Percentiles rank a stretch among this genome's conserved stretches.
Evolutionary conservation across 1,284 basidiomycete species (phyloP).

Genomic region (Prillingera fragicola): DNA sequence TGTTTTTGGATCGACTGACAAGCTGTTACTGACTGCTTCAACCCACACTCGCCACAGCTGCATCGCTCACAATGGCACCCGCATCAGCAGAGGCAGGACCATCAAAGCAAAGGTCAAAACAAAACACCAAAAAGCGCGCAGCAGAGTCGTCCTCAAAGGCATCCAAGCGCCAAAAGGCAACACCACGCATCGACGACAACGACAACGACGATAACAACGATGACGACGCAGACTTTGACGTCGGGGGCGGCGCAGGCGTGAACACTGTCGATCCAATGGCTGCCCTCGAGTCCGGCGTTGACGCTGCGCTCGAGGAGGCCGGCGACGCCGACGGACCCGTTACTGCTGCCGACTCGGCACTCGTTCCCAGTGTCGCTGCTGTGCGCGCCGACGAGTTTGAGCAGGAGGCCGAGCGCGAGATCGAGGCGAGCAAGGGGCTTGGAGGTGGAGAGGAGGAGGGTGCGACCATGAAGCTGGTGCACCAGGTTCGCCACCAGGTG

Average conservation of each 20-base stretch:
- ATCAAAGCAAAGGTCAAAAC: conserved; percentile 6
- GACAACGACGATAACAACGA: conserved; percentile 6
- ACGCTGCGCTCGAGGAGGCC: conserved; percentile 11
- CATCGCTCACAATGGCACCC: conserved; percentile 4
- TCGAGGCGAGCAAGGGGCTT: conserved; percentile 75
- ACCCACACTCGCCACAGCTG: too few species aligned
- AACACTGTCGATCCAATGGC: conserved; percentile 20
- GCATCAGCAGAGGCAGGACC: conserved; percentile 9
- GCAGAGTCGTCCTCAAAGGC: neutral
- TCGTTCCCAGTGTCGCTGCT: conserved; percentile 56
- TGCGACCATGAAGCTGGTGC: conserved; percentile 48
- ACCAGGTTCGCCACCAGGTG: conserved; percentile 43
- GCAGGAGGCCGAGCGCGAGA: conserved; percentile 79
- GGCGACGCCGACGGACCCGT: conserved; percentile 13
- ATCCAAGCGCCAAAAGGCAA: neutral
- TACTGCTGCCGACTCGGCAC: conserved; percentile 1
- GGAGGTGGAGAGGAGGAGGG: conserved; percentile 59
- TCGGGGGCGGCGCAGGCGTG: conserved; percentile 2
- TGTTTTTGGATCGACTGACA: too few species aligned
- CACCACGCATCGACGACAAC: conserved; percentile 5
- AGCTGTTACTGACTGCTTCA: too few species aligned
- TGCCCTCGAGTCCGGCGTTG: too few species aligned
- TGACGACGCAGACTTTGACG: conserved; percentile 1
- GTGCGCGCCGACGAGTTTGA: conserved; percentile 83
- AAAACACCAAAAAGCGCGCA: conserved; percentile 6